Evolutionary conservation across 306 rosid species (phyloP).

Genomic region (Begonia loranthoides): DNA sequence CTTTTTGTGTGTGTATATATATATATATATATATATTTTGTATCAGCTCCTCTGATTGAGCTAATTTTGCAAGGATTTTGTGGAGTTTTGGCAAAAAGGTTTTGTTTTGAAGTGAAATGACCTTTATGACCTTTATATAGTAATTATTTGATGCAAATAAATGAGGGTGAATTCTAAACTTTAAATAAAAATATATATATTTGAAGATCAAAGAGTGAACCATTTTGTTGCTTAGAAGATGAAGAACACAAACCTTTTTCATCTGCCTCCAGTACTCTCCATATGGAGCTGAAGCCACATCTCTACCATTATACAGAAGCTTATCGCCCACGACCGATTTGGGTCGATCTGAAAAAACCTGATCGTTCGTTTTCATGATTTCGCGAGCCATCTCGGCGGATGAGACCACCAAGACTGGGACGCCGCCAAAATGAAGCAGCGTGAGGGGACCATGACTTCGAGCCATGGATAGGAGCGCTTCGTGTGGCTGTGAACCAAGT

Average conservation of each 20-base stretch:
- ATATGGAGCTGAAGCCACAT: not conserved
- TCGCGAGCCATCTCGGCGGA: conserved; percentile 26
- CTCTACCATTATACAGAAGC: not conserved
- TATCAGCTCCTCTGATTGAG: no score
- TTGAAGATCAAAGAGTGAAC: conserved; percentile 4
- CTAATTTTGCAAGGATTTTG: no score
- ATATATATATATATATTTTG: no score
- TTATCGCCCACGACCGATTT: not conserved
- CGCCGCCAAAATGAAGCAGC: conserved; percentile 33
- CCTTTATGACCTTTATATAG: no score
- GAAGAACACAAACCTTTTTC: not conserved
- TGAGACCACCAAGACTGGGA: conserved; percentile 27
- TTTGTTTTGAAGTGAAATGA: no score
- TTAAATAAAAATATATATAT: no score
- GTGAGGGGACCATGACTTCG: conserved; percentile 14
- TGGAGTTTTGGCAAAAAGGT: no score
- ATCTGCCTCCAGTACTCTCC: conserved; percentile 7
- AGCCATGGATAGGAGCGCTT: conserved; percentile 20
- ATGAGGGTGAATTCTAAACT: no score
- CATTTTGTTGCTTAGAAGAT: conserved; percentile 4
- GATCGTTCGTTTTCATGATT: conserved; percentile 36
- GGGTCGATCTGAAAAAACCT: conserved; percentile 3
- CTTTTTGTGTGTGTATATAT: no score
- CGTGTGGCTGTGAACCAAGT: conserved; percentile 26
- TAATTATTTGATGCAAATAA: no score